phyloP scores from a whole-genome alignment of 2,329 filamentous ascomycete genomes.

The Calonectria honghensis region DNA sequence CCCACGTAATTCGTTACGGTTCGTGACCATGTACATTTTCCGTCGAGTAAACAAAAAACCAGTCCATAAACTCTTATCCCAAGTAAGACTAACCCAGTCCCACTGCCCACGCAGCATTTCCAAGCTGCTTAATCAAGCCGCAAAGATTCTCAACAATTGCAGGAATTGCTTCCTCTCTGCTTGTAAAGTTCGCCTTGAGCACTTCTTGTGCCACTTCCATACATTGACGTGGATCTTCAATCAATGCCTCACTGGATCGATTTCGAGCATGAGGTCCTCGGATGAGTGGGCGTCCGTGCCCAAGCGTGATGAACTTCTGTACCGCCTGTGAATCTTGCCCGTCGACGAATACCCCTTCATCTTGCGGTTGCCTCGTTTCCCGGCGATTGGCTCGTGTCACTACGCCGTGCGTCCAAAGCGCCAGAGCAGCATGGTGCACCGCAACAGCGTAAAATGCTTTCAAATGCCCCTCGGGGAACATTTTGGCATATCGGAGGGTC shows the following conservation, averaged over 20 bases:
- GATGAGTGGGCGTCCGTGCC: slow-evolving; percentile 72
- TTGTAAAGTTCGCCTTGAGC: slow-evolving; percentile 71
- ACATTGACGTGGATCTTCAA: slow-evolving; percentile 75
- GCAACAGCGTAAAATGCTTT: slow-evolving; percentile 81
- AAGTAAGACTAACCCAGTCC: slow-evolving; percentile 53
- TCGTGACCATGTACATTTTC: slow-evolving; percentile 9
- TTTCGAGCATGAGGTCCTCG: slow-evolving; percentile 58
- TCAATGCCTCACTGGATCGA: slow-evolving; percentile 60
- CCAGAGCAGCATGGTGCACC: slow-evolving; percentile 80
- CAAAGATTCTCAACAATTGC: slow-evolving; percentile 81
- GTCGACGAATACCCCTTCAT: slow-evolving; percentile 72
- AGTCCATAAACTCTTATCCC: neutral
- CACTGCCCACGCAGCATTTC: slow-evolving; percentile 67
- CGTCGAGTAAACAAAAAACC: neutral
- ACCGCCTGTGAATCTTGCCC: slow-evolving; percentile 71
- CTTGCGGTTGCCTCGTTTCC: slow-evolving; percentile 58
- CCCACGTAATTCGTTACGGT: neutral
- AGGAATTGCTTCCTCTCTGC: slow-evolving; percentile 67
- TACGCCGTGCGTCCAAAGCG: slow-evolving; percentile 82
- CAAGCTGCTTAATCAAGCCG: slow-evolving; percentile 77
- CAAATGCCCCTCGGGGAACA: slow-evolving; percentile 71
- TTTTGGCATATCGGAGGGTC: slow-evolving; percentile 75
- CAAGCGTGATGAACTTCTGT: slow-evolving; percentile 74
- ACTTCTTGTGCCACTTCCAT: slow-evolving; percentile 76
- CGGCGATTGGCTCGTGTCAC: slow-evolving; percentile 65